phyloP scores from a whole-genome alignment of 768 basidiomycete genomes.

The Termitomyces sp. region DNA sequence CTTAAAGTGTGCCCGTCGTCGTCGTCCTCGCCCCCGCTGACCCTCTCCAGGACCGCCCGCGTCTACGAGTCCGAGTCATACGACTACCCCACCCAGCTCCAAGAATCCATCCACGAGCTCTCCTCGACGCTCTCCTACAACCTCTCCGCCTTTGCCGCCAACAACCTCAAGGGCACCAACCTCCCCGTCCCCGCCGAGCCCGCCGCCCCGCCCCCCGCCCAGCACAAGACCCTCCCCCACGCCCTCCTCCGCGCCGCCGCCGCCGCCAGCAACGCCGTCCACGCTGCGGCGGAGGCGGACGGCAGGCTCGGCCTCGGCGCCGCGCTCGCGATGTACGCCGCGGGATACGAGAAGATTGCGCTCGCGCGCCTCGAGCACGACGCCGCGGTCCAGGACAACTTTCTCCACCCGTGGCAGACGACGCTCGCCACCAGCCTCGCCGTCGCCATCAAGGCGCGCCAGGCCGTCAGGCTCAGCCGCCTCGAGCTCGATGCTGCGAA shows the following conservation, averaged over 20 bases:
- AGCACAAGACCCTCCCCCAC: slow-evolving; percentile 96
- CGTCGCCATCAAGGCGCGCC: slow-evolving; percentile 89
- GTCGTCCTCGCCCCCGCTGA: no score
- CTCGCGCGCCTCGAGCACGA: slow-evolving; percentile 80
- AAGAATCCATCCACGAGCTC: slow-evolving; percentile 73
- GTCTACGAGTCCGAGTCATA: slow-evolving; percentile 87
- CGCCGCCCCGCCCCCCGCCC: slow-evolving; percentile 39
- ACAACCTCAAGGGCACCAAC: slow-evolving; percentile 84
- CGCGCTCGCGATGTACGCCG: slow-evolving; percentile 76
- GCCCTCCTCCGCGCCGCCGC: slow-evolving; percentile 83
- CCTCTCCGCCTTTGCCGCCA: slow-evolving; percentile 79
- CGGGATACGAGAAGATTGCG: slow-evolving; percentile 81
- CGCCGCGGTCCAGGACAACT: slow-evolving; percentile 53
- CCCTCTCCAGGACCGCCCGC: slow-evolving; percentile 59
- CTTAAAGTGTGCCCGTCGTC: slow-evolving; percentile 58
- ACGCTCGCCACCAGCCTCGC: slow-evolving; percentile 79
- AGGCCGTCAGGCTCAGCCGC: slow-evolving; percentile 72
- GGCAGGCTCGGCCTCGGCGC: no score
- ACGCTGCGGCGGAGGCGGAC: no score
- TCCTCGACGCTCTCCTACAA: slow-evolving; percentile 65
- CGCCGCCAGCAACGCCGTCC: slow-evolving; percentile 44
- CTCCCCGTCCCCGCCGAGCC: slow-evolving; percentile 65
- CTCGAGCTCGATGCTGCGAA: slow-evolving; percentile 90
- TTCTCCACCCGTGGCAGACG: slow-evolving; percentile 82
- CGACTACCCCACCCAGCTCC: slow-evolving; percentile 86